Base-by-base conservation (phyloP, 768 basidiomycete genomes). In the Lyophyllum atratum region DNA sequence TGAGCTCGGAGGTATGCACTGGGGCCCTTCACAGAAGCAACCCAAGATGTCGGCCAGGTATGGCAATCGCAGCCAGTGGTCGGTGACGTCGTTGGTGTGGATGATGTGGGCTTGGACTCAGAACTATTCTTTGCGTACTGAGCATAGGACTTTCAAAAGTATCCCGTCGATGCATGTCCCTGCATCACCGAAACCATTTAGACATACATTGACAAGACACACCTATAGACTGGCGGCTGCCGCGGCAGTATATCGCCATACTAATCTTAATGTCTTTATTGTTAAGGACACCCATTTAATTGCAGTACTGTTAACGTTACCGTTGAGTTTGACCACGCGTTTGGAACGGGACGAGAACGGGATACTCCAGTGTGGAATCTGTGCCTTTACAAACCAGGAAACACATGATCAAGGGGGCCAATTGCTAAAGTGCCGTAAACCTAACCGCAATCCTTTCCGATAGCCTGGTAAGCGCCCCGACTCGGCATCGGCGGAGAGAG, bases 1-100 rank as follows among this genome's bases (percentile, higher is more conserved):
- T 64, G 90, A 91, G 67, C 81, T 92, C 26, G 86, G 81, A 46
- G 90, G 90, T 31, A 83, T 91, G 72, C 87, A 86, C 61, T 92
- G 89, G 88, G 78, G 80, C 47, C 85, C 83, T 5, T 77, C 79
- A n/a, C 76, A 71, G 45, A 76, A 60, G 66, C 72, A 51, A 68
- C 75, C 47, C 70, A 77, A 51, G 74, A 79, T 29, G 68, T 75
- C 37, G 79, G 76, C 58, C 74, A 75, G 28, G 72, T 79, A 6
- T 86, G 85, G 85, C 80, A 81, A 67, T 81, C 83, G 1, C 75
- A 79, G 44, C 75, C 83, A 17, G 71, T 83, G 14, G 68, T 71
- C 45, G 63, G 59, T 48, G 66, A 68, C 49, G 59, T 64, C 49
- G 66, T 60, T 34, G 66, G 70, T 19, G 62, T 58, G 33, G 72